Base-by-base conservation (phyloP, 208 protist species). In the Angomonas deanei region DNA sequence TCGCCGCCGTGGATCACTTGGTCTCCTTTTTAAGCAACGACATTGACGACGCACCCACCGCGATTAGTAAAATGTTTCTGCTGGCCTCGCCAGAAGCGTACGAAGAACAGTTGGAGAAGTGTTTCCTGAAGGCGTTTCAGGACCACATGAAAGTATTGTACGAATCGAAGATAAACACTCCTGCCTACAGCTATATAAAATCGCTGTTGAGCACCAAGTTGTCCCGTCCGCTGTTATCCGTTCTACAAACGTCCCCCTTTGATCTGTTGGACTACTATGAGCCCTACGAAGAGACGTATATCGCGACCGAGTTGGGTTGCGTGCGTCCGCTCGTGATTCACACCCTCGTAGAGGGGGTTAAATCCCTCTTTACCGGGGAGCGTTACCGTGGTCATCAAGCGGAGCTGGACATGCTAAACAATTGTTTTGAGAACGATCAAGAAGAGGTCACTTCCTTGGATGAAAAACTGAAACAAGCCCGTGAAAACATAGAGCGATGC, bases 261-360 rank as follows among this genome's bases (percentile, higher is more conserved):
- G n/a, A 52, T 1, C 66, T 94, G 23, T 70, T 92, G 34, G 38
- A 57, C 17, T 49, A 68, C 3, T 71, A 90, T 56, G 57, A 56
- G 13, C 47, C 66, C 34, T 61, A 67, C 21, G 82, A 92, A 76
- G 68, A 72, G 58, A 87, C 76, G 58, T 88, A 86, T 69, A 55
- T 80, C 1, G 55, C 72, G 24, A 92, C 88, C 15, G 88, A 94
- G 70, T 64, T 91, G 6, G 86, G 86, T 28, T 72, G 87, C 49
- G 60, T 65, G 10, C 66, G 88, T 0, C 72, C 79, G 1, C 70
- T 94, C 58, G 79, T 91, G 21, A 70, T 74, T 27, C 75, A 81
- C 34, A 83, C 74, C 72, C 70, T 78, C 38, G 10, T 86, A 30
- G 17, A 70, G 13, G 79, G 82, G 10, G 24, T 84, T 55, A 57